Conservation (phyloP, 2,329 filamentous ascomycete species). For the Phoma sp. region DNA sequence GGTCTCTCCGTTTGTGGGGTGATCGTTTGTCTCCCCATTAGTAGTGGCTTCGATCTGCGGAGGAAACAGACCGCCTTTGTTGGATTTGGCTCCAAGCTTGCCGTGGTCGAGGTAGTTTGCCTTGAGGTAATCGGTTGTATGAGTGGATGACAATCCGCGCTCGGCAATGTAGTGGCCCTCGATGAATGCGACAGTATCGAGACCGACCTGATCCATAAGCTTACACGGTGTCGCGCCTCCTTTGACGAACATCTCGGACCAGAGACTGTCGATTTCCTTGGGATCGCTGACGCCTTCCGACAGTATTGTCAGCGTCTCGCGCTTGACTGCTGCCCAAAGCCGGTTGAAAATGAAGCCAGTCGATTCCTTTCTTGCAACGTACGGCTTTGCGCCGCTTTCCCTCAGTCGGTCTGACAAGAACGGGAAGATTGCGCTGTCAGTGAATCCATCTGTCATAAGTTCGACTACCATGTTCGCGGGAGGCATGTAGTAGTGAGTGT, state of each 20-base stretch:
- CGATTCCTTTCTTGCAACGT: conserved; percentile 57
- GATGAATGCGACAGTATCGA: conserved; percentile 63
- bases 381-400: conserved; percentile 54
- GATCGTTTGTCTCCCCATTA: neutral
- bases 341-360: conserved; percentile 65
- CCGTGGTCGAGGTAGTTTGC: conserved; percentile 56
- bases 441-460: conserved; percentile 61
- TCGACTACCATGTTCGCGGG: conserved; percentile 55
- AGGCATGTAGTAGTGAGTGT: conserved; percentile 63
- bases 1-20: neutral
- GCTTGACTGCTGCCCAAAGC: conserved; percentile 64
- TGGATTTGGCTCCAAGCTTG: conserved; percentile 55
- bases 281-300: conserved; percentile 60
- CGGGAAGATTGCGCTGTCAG: conserved; percentile 52
- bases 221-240: conserved; percentile 45
- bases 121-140: conserved; percentile 57
- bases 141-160: conserved; percentile 50
- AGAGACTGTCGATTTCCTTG: conserved; percentile 59
- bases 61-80: conserved; percentile 25
- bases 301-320: conserved; percentile 59
- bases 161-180: conserved; percentile 62
- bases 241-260: conserved; percentile 50
- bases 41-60: neutral
- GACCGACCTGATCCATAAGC: conserved; percentile 60
- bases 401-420: conserved; percentile 54